Evolutionary conservation across 192 early-diverging fungal species (phyloP).

Genomic region (Gryganskiella cystojenkinii): DNA sequence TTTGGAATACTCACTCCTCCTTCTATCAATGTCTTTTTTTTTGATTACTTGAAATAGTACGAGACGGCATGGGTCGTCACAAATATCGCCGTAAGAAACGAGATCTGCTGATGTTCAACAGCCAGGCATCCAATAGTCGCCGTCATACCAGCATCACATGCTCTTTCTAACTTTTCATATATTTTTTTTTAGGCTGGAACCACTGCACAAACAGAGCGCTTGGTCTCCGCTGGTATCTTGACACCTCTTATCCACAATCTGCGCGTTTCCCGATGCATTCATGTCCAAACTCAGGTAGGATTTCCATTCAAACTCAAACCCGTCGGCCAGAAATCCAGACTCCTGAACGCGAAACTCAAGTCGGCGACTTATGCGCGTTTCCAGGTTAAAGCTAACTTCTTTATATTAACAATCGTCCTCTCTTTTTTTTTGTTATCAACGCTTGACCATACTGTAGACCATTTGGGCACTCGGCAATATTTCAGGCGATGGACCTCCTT

Average conservation of each 20-base stretch:
- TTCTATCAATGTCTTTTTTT: not conserved
- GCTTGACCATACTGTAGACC: too few species aligned
- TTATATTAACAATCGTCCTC: too few species aligned
- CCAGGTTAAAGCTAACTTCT: too few species aligned
- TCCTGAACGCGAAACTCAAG: not conserved
- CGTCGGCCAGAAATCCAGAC: not conserved
- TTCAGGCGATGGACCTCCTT: slow-evolving; percentile 50
- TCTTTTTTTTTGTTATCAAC: not conserved
- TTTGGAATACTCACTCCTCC: not conserved
- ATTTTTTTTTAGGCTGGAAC: slow-evolving; percentile 33
- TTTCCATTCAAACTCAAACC: too few species aligned
- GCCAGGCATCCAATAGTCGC: too few species aligned
- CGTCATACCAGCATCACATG: too few species aligned
- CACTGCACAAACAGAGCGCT: slow-evolving; percentile 35
- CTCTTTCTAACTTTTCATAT: not conserved
- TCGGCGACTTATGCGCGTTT: too few species aligned
- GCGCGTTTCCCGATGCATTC: slow-evolving; percentile 43
- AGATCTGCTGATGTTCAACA: too few species aligned
- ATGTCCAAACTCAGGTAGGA: slow-evolving; percentile 51
- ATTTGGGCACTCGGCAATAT: slow-evolving; percentile 53
- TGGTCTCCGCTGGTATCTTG: slow-evolving; percentile 42
- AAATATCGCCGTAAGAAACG: slow-evolving; percentile 48
- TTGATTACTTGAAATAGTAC: slow-evolving; percentile 17
- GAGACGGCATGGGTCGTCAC: slow-evolving; percentile 52
- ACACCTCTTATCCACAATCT: slow-evolving; percentile 42